These are phyloP conservation scores for Moricandia moricandioides DNA, from an alignment of 345 rosid species.

Conservation along the genomic window DNA sequence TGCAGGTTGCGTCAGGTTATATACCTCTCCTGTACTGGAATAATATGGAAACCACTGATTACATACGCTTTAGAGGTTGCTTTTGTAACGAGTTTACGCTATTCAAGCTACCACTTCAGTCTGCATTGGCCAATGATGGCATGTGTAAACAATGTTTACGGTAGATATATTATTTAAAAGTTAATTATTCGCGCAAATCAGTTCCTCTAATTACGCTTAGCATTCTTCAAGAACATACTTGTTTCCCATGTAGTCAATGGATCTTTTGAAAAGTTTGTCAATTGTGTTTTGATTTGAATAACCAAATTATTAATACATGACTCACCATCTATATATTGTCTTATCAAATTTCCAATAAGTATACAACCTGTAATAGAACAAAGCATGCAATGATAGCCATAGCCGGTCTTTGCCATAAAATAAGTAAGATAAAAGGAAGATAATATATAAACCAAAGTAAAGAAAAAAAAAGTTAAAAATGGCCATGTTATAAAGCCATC, in stretches of 20 bases:
- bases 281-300: not conserved
- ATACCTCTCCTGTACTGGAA: no score
- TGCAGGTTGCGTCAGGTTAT: no score
- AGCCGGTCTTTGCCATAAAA: no score
- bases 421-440: not conserved
- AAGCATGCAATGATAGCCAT: slow-evolving; percentile 40
- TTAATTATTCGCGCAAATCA: not conserved
- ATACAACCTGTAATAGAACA: slow-evolving; percentile 18
- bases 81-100: not conserved
- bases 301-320: not conserved
- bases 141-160: slow-evolving; percentile 13
- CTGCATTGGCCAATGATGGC: slow-evolving; percentile 18
- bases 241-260: not conserved
- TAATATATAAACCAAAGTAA: not conserved
- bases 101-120: not conserved
- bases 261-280: not conserved
- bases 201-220: not conserved
- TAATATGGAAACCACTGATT: no score
- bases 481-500: slow-evolving; percentile 2
- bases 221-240: not conserved
- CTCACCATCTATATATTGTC: not conserved
- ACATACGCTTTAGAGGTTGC: no score
- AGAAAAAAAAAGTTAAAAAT: no score
- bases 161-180: not conserved
- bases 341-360: slow-evolving; percentile 2